Evolutionary conservation across 2,329 filamentous ascomycete species (phyloP).

Genomic region (Cadophora luteo-olivacea): DNA sequence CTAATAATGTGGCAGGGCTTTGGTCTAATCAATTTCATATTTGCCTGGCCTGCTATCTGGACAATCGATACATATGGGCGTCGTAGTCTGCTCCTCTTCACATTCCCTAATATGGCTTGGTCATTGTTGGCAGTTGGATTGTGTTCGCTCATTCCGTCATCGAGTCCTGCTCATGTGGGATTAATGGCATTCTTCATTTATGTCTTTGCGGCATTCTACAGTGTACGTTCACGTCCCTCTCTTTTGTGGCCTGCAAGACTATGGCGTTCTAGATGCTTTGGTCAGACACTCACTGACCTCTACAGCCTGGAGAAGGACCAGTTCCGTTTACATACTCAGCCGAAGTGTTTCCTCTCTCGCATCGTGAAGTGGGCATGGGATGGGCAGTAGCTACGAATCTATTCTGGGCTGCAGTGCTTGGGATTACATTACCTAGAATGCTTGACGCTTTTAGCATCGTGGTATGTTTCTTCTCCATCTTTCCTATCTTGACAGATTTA

Average conservation of each 20-base stretch:
- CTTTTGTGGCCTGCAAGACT: too few relatives aligned
- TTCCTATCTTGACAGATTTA: conserved; percentile 25
- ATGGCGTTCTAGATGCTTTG: too few relatives aligned
- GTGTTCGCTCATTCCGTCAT: conserved; percentile 56
- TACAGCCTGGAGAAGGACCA: conserved; percentile 62
- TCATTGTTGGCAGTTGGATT: conserved; percentile 67
- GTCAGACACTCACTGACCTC: neutral
- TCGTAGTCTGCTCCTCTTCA: conserved; percentile 62
- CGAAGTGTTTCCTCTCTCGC: conserved; percentile 68
- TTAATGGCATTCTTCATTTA: conserved; percentile 68
- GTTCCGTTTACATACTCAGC: conserved; percentile 68
- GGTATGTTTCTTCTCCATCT: conserved; percentile 33
- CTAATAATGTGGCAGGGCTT: conserved; percentile 59
- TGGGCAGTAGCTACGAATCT: conserved; percentile 68
- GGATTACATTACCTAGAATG: conserved; percentile 53
- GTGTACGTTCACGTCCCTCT: neutral
- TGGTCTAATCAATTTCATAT: conserved; percentile 67
- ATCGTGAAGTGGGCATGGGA: conserved; percentile 69
- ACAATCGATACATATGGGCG: conserved; percentile 74
- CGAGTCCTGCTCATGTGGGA: conserved; percentile 53
- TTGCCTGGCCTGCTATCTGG: conserved; percentile 62
- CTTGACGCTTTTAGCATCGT: conserved; percentile 35
- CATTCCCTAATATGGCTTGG: conserved; percentile 72
- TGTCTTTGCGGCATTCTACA: conserved; percentile 69
- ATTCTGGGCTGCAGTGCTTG: conserved; percentile 64